Conservation (phyloP, 2,329 filamentous ascomycete species). For the Ceratocystis albifundus region DNA sequence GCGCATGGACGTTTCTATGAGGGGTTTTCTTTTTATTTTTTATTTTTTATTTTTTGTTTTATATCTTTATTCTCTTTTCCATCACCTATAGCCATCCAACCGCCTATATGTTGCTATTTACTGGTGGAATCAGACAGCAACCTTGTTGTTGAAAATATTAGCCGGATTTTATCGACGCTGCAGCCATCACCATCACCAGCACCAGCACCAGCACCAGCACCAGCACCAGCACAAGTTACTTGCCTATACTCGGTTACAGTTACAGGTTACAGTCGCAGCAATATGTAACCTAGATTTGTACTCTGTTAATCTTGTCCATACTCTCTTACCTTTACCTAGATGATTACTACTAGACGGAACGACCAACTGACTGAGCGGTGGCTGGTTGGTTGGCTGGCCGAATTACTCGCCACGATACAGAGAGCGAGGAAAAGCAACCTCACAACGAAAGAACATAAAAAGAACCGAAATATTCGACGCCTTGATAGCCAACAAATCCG, state of each 20-base stretch:
- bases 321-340: not conserved
- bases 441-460: no score
- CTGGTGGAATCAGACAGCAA: no score
- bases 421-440: no score
- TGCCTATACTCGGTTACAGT: not conserved
- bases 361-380: not conserved
- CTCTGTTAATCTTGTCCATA: not conserved
- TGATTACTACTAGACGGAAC: not conserved
- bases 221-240: no score
- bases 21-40: not conserved
- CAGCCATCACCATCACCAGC: no score
- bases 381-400: no score
- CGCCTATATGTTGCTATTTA: no score
- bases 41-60: not conserved
- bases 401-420: no score
- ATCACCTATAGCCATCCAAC: no score
- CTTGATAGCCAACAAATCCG: no score
- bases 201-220: no score
- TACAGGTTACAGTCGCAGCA: slow-evolving; percentile 5
- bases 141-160: not conserved
- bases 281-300: slow-evolving; percentile 7
- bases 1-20: not conserved
- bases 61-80: not conserved
- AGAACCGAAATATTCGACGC: no score
- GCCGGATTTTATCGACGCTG: not conserved